Conservation (phyloP, 2,329 filamentous ascomycete species). For the Diaporthe helianthi region DNA sequence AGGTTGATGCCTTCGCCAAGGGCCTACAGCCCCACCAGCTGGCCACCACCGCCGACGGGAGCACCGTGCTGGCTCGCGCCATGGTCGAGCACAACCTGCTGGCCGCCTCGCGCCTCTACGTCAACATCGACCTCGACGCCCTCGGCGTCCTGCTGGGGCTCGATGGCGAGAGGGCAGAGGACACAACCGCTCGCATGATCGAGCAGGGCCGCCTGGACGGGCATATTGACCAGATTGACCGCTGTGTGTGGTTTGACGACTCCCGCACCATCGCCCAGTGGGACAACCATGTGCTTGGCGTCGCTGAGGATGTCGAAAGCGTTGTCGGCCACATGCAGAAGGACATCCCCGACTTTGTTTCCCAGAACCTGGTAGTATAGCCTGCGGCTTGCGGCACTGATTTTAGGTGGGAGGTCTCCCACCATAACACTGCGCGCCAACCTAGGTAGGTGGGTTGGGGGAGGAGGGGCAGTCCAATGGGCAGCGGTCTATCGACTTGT, state of each 20-base stretch:
- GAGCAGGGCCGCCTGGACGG: conserved; percentile 89
- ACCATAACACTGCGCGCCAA: background rate
- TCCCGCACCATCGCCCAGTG: conserved; percentile 81
- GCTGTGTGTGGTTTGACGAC: conserved; percentile 84
- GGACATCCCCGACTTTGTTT: conserved; percentile 70
- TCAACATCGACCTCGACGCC: conserved; percentile 77
- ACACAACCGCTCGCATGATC: conserved; percentile 93
- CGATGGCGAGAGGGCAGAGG: conserved; percentile 81
- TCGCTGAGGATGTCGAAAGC: conserved; percentile 90
- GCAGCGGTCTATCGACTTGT: background rate
- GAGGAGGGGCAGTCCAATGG: background rate
- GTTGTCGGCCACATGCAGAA: conserved; percentile 82
- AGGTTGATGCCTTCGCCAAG: conserved; percentile 85
- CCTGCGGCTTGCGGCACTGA: background rate
- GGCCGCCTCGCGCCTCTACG: conserved; percentile 80
- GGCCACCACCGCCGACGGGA: conserved; percentile 86
- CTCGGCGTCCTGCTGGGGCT: conserved; percentile 81
- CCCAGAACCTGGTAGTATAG: conserved; percentile 35
- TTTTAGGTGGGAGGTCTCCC: background rate
- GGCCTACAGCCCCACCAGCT: conserved; percentile 87
- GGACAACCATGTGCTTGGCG: conserved; percentile 85
- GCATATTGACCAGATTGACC: conserved; percentile 92
- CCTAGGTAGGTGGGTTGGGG: background rate
- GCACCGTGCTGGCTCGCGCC: conserved; percentile 90
- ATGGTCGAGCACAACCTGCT: conserved; percentile 96